Evolutionary conservation across 306 rosid genomes (phyloP).

Genomic region (Pterocarpus santalinus): DNA sequence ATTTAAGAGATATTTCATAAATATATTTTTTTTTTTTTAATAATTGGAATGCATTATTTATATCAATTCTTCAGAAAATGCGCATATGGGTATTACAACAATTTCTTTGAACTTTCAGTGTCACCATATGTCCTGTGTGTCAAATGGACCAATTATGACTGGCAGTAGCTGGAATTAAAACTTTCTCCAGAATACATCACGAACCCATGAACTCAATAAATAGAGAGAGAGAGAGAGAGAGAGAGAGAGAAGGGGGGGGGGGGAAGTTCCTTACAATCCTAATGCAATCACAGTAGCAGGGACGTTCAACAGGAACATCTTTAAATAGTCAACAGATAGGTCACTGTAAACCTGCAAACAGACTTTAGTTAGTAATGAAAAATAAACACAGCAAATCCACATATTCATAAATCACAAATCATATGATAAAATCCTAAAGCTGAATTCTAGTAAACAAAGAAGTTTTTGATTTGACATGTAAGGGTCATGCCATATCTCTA

Average conservation of each 20-base stretch:
- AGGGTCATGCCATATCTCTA: constrained; percentile 8
- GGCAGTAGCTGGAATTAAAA: constrained; percentile 17
- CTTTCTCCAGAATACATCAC: constrained; percentile 4
- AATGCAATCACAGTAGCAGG: constrained; percentile 90
- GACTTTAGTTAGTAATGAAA: constrained; percentile 39
- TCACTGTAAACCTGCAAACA: constrained; percentile 86
- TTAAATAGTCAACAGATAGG: constrained; percentile 83
- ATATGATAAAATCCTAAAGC: neutral
- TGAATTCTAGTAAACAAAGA: constrained; percentile 24
- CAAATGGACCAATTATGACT: neutral
- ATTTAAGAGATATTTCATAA: no score
- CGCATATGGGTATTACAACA: neutral
- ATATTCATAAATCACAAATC: constrained; percentile 35
- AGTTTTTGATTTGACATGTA: constrained; percentile 17
- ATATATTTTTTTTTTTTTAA: no score
- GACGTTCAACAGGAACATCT: constrained; percentile 86
- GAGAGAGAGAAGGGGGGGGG: neutral
- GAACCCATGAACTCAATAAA: neutral
- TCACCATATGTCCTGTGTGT: neutral
- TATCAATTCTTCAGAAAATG: constrained; percentile 33
- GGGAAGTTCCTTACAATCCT: constrained; percentile 73
- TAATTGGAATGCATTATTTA: neutral
- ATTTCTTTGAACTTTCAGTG: constrained; percentile 7
- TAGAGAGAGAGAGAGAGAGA: neutral
- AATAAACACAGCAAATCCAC: neutral